A percentile compares a stretch with the other conserved stretches of the same genome.
These are phyloP conservation scores for Vinca major DNA, from an alignment of 305 asterid species.

Conservation along the genomic window DNA sequence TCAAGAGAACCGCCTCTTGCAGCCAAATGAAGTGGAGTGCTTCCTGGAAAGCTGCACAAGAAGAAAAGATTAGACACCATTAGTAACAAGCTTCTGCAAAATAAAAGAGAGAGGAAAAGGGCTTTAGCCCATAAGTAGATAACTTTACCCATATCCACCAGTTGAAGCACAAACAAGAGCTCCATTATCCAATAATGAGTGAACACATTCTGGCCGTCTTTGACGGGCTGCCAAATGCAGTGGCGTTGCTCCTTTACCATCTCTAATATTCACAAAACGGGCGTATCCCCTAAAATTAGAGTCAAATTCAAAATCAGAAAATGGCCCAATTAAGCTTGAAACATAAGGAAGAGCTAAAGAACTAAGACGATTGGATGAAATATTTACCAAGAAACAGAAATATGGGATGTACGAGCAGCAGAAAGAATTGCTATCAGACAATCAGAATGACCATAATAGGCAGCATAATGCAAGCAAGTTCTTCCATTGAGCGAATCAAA, in stretches of 20 bases:
- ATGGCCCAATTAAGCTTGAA: not conserved
- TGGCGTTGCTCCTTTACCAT: conserved; percentile 93
- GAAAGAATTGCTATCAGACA: conserved; percentile 69
- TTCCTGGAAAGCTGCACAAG: conserved; percentile 59
- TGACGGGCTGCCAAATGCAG: conserved; percentile 92
- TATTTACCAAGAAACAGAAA: conserved; percentile 73
- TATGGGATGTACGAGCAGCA: conserved; percentile 62
- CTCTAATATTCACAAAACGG: conserved; percentile 89
- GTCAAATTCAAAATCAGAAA: conserved; percentile 7
- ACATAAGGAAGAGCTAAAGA: not conserved
- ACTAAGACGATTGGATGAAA: conserved; percentile 7
- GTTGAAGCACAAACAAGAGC: conserved; percentile 90
- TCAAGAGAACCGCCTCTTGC: conserved; percentile 92
- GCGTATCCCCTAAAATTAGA: conserved; percentile 64
- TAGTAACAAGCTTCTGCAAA: conserved; percentile 11
- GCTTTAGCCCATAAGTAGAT: not conserved
- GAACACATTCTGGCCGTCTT: conserved; percentile 68
- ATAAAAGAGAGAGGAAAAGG: conserved; percentile 4
- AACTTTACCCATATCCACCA: conserved; percentile 61
- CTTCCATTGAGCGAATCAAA: conserved; percentile 80
- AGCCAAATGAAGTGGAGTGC: conserved; percentile 94
- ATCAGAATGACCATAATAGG: conserved; percentile 79
- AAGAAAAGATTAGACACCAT: not conserved
- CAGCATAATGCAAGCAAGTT: conserved; percentile 96
- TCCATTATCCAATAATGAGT: conserved; percentile 63